phyloP scores from a whole-genome alignment of 2,329 filamentous ascomycete genomes.

The Chrysoporthe puriensis region DNA sequence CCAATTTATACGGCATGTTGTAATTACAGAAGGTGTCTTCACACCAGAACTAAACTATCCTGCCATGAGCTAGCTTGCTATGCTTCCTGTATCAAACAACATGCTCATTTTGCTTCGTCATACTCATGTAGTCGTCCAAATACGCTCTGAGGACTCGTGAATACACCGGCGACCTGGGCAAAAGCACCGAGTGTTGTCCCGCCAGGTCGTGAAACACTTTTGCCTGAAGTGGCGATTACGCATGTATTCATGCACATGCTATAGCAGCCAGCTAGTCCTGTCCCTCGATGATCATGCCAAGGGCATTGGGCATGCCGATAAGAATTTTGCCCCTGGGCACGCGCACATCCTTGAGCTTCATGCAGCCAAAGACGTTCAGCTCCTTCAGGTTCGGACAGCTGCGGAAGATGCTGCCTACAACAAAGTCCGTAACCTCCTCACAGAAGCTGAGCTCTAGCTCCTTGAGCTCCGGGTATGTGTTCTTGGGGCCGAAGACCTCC shows the following conservation, averaged over 20 bases:
- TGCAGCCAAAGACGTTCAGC: conserved; percentile 67
- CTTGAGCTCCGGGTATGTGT: conserved; percentile 67
- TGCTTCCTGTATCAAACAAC: not conserved
- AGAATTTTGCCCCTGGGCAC: conserved; percentile 60
- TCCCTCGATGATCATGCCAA: conserved; percentile 64
- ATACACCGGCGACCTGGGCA: not conserved
- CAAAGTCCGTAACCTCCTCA: conserved; percentile 66
- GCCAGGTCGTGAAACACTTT: not conserved
- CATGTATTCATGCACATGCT: not conserved
- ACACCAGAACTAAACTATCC: not conserved
- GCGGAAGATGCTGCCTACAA: conserved; percentile 66
- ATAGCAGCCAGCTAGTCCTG: conserved; percentile 32
- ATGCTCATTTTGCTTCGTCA: not conserved
- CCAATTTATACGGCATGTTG: not conserved
- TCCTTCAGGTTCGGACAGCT: conserved; percentile 63
- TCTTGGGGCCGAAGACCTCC: conserved; percentile 67
- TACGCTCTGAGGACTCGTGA: not conserved
- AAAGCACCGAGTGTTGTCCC: not conserved
- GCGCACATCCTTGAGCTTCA: conserved; percentile 59
- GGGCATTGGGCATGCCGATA: conserved; percentile 61
- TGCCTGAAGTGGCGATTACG: not conserved
- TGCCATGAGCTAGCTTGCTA: not conserved
- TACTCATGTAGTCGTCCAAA: not conserved
- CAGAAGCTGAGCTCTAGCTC: conserved; percentile 81
- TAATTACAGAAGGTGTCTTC: not conserved